Base-by-base conservation (phyloP, 1,284 basidiomycete genomes). In the Naganishia sp. region DNA sequence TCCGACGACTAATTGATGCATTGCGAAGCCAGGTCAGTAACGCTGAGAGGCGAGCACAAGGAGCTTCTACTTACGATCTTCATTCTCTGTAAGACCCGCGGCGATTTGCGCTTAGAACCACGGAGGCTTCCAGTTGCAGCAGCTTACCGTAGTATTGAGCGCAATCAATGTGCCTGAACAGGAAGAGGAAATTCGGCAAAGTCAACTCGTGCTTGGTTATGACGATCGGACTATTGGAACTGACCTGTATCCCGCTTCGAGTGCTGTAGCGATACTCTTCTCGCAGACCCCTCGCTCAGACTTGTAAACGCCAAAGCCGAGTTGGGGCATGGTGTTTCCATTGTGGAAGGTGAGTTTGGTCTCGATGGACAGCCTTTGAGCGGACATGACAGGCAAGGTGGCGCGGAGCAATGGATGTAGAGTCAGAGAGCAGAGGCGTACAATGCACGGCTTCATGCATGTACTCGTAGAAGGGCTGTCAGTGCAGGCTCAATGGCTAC, bases 281-380 rank as follows among this genome's bases (percentile, higher is more conserved):
- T 81, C 82, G 63, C 81, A 82, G 28, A 85, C 83, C 69, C 85
- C 68, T 79, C 74, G 86, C 46, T 71, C 63, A 82, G 79, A 88
- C 88, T 88, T 84, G 73, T 88, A 94, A 13, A 92, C 88, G 17
- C 91, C 91, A 63, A 92, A 87, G 1, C 91, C 91, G 0, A 94
- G 82, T n/a, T 85, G 77, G 49, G 90, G 90, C 79, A 93, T 87
- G 35, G 68, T 45, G 46, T 70, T 51, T 23, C 79, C 79, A 15
- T 73, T 75, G 23, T 70, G 53, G 23, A 81, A 58, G 32, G 47
- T 65, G 55, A 58, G 47, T 28, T 56, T 65, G 55, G 64, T 52
- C 18, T 58, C 39, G 39, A 65, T 47, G 23, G 55, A 51, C 25
- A 60, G 64, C 57, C 51, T 61, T 47, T 49, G 32, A 35, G 63